A percentile compares a stretch with the other conserved stretches of the same genome.
Conservation (phyloP, 2,329 filamentous ascomycete genomes). For the Cytospora chrysosperma region DNA sequence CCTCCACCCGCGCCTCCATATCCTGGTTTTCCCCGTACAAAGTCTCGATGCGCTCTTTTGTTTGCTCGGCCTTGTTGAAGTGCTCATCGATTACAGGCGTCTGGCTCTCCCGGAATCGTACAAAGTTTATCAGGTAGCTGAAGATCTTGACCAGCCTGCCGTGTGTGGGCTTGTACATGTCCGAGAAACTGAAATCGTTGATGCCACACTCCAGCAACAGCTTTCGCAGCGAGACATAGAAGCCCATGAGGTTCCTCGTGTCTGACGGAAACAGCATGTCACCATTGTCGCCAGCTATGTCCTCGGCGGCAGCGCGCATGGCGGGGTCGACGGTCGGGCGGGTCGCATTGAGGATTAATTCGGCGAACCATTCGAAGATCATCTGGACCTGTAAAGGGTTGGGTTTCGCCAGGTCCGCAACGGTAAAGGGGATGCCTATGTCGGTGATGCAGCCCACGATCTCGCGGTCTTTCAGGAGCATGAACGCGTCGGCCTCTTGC, state of each 20-base stretch:
- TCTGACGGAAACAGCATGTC: conserved; percentile 80
- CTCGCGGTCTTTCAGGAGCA: conserved; percentile 66
- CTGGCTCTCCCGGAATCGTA: conserved; percentile 92
- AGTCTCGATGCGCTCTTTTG: conserved; percentile 83
- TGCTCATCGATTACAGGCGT: conserved; percentile 87
- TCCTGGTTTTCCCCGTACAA: conserved; percentile 85
- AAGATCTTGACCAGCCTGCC: conserved; percentile 92
- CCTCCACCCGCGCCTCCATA: conserved; percentile 74
- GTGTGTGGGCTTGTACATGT: conserved; percentile 87
- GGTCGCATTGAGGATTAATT: conserved; percentile 89
- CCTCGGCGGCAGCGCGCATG: conserved; percentile 88
- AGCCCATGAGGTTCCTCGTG: conserved; percentile 91
- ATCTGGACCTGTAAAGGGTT: conserved; percentile 94
- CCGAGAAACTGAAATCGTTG: conserved; percentile 88
- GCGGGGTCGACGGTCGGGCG: conserved; percentile 91
- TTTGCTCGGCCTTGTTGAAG: conserved; percentile 85
- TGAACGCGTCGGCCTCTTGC: conserved; percentile 59
- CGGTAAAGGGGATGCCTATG: conserved; percentile 85
- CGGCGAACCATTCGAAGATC: conserved; percentile 97
- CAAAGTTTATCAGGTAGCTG: conserved; percentile 98
- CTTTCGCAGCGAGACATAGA: conserved; percentile 80
- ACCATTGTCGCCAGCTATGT: conserved; percentile 78
- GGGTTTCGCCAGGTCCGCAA: conserved; percentile 87
- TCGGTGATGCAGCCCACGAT: conserved; percentile 97
- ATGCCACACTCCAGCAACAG: conserved; percentile 87